These are phyloP conservation scores for Solanum clarkiae DNA, from an alignment of 257 asterid genomes.

Conservation along the genomic window DNA sequence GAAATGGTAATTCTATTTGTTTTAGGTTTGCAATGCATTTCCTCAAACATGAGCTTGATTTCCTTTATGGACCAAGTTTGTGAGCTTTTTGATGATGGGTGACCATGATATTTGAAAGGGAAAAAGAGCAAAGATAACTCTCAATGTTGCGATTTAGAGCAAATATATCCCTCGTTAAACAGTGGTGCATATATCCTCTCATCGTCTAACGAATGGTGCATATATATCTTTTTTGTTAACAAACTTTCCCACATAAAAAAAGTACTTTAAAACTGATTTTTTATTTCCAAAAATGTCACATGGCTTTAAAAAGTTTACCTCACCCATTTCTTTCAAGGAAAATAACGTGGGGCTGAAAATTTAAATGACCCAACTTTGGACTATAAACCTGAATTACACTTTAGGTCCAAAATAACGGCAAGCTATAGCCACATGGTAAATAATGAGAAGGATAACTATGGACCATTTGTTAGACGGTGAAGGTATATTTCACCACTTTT, in stretches of 20 bases:
- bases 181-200: neutral
- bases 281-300: neutral
- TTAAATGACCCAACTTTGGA: neutral
- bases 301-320: too few species aligned
- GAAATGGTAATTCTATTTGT: neutral
- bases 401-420: neutral
- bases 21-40: neutral
- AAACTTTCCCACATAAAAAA: neutral
- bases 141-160: neutral
- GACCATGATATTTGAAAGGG: neutral
- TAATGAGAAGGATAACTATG: neutral
- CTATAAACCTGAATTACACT: neutral
- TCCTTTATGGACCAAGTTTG: neutral
- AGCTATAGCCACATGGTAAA: neutral
- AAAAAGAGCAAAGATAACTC: neutral
- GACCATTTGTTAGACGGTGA: neutral
- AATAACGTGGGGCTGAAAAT: neutral
- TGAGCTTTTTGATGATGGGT: neutral
- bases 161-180: neutral
- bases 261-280: neutral
- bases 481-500: neutral
- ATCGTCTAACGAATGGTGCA: neutral
- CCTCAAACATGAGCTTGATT: neutral
- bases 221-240: neutral
- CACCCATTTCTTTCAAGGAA: too few species aligned